These are phyloP conservation scores for Saraca asoca DNA, from an alignment of 331 rosid species.

Conservation along the genomic window DNA sequence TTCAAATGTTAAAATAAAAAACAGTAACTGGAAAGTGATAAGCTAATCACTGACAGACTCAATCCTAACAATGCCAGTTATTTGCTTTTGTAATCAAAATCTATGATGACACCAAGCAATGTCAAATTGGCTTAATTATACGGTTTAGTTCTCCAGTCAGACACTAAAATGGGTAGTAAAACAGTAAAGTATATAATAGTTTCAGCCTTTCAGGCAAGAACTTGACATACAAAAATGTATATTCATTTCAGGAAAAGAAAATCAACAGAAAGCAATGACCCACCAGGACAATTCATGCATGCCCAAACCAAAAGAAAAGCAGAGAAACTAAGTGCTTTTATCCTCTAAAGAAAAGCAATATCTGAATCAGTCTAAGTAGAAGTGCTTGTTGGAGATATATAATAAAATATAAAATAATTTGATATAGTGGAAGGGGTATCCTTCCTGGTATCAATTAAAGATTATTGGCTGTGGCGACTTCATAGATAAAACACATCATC, in stretches of 20 bases:
- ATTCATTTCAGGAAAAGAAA: no score
- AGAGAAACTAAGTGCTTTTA: not conserved
- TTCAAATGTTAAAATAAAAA: not conserved
- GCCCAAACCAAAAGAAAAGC: slow-evolving; percentile 14
- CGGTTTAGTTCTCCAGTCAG: slow-evolving; percentile 10
- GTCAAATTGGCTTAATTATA: slow-evolving; percentile 2
- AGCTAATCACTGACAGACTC: not conserved
- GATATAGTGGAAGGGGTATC: not conserved
- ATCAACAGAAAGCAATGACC: not conserved
- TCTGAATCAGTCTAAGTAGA: not conserved
- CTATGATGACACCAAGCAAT: not conserved
- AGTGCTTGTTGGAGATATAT: no score
- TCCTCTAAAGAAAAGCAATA: not conserved
- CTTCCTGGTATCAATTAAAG: not conserved
- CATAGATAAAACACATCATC: not conserved
- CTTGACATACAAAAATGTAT: not conserved
- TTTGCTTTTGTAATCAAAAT: not conserved
- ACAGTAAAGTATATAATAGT: slow-evolving; percentile 1
- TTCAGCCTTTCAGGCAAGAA: not conserved
- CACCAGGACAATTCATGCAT: not conserved
- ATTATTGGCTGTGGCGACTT: not conserved
- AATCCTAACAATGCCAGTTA: not conserved
- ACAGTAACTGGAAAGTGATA: not conserved
- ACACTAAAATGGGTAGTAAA: not conserved
- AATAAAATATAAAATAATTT: no score